Evolutionary conservation across 768 basidiomycete species (phyloP), one percentile per base, ranked within the genome.

Genomic region (Mycena vitilis): DNA sequence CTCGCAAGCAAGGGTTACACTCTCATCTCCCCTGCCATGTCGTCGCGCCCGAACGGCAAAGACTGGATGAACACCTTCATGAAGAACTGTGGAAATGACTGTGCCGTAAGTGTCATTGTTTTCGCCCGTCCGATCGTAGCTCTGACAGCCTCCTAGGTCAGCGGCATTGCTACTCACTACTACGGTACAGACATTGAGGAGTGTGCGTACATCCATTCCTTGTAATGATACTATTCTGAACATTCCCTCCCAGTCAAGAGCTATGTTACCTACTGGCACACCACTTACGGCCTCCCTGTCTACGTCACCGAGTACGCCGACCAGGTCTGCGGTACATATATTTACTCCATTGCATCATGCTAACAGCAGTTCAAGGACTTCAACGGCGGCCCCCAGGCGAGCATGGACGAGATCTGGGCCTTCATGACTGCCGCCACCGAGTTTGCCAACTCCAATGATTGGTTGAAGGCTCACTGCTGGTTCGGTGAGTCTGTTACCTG

Each of bases 21-120:
- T 2, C 80, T 93, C 42, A 77, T 88, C 66, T 84, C 88, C 18
- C 94, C 96, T 34, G 91, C 93, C 22, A 85, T 85, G 63, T 92
- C 93, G 20, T 86, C 88, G 36, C 85, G 85, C 49, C 81, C 86
- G 1, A 72, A 73, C 42, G 95, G 94, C 47, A 75, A 86, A 12
- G 63, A 68, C 49, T 71, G 70, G 70, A 68, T 71, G 54, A 36
- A 18, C 2, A 36, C 69, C 0, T 98, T 95, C 95, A 83, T 93
- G 78, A 12, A 81, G 44, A 60, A 84, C 20, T 71, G 70, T 38
- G 65, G 92, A 78, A 57, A 70, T 0, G 85, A 79, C 45, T 90
- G 91, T 78, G 59, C 57, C 0, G 92, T 92, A 71, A 7, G 90
- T 83, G 49, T 61, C 71, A 42, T 22, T 67, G 16, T 22, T 30